A percentile compares a stretch with the other conserved stretches of the same genome.
phyloP scores from a whole-genome alignment of 2,329 filamentous ascomycete genomes.

The Colletotrichum eremochloae region DNA sequence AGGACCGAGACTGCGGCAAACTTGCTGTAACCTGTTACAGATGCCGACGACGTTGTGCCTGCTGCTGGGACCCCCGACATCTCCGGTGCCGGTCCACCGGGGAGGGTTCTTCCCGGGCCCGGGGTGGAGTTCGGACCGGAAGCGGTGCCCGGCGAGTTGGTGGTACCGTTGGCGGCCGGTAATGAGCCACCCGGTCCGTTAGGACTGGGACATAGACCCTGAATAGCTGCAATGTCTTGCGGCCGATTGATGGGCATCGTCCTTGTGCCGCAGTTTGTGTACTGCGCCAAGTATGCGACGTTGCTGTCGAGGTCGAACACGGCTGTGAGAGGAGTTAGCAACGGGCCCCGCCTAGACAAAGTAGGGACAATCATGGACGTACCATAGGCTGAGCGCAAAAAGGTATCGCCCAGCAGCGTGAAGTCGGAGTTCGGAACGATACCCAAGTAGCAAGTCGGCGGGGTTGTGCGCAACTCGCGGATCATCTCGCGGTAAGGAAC shows the following conservation, averaged over 20 bases:
- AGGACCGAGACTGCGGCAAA: constrained; percentile 2
- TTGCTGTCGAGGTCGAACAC: constrained; percentile 66
- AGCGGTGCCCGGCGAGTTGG: neutral
- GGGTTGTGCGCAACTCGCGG: constrained; percentile 49
- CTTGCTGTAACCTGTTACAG: neutral
- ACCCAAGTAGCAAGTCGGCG: constrained; percentile 62
- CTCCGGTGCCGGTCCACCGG: constrained; percentile 9
- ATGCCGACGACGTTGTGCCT: constrained; percentile 13
- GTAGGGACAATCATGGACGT: constrained; percentile 35
- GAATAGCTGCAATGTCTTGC: constrained; percentile 37
- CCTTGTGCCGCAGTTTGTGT: constrained; percentile 62
- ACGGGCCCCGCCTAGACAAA: neutral
- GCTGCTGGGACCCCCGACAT: constrained; percentile 22
- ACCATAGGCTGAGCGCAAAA: constrained; percentile 69
- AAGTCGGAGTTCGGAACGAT: constrained; percentile 62
- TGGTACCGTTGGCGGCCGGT: constrained; percentile 22
- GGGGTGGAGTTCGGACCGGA: neutral
- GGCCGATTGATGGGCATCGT: constrained; percentile 37
- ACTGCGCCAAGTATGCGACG: constrained; percentile 63
- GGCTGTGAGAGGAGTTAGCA: constrained; percentile 47
- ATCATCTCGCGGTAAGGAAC: constrained; percentile 66
- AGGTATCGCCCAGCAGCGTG: constrained; percentile 69
- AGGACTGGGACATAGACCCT: constrained; percentile 21
- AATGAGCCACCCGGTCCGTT: neutral
- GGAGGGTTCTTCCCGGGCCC: constrained; percentile 1